Evolutionary conservation across 2,329 filamentous ascomycete genomes (phyloP), one percentile per base, ranked within the genome.

Genomic region (Pezicula rhizophila): DNA sequence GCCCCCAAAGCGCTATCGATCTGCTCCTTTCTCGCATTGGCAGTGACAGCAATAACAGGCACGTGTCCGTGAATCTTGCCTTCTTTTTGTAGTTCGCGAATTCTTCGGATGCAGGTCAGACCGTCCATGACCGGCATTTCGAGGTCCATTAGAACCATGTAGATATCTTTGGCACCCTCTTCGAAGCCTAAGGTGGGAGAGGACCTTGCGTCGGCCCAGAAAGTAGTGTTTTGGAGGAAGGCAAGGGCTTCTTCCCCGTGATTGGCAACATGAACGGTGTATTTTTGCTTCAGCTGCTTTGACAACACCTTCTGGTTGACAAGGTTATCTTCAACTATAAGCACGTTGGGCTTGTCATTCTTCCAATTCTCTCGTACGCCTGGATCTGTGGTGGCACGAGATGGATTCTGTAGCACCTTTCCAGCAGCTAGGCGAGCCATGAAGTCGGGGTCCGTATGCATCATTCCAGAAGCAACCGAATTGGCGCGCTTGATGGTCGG

Each of bases 61-160:
- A 87, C 78, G 56, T 87, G 84, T 46, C 73, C 69, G 17, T 74
- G 70, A 38, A 85, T 75, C 47, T 42, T 26, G 3, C 40, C 40
- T 11, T 42, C 25, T 26, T 68, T 69, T 63, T 89, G 84, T 17
- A 87, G 69, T 52, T 82, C 75, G 8, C 86, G 76, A 43, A 90
- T 88, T 51, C 73, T 77, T 40, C 75, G 74, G 12, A 85, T 82
- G 55, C 85, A 87, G 3, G 83, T 84, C 68, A 85, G 78, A 40
- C 86, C 85, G 57, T 89, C 84, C 85, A 89, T 89, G 41, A 89
- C 76, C 1, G 85, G 85, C 85, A 89, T 89, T 59, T 89, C 85
- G 45, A 88, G 73, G 58, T 89, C 86, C 85, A 89, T 88, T 5
- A 89, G 66, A 11, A 89, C 81, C 42, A 88, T 74, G 11, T 79